These are phyloP conservation scores for Encephalitozoon hellem DNA, from an alignment of 371 early-diverging fungal genomes.

Conservation along the genomic window DNA sequence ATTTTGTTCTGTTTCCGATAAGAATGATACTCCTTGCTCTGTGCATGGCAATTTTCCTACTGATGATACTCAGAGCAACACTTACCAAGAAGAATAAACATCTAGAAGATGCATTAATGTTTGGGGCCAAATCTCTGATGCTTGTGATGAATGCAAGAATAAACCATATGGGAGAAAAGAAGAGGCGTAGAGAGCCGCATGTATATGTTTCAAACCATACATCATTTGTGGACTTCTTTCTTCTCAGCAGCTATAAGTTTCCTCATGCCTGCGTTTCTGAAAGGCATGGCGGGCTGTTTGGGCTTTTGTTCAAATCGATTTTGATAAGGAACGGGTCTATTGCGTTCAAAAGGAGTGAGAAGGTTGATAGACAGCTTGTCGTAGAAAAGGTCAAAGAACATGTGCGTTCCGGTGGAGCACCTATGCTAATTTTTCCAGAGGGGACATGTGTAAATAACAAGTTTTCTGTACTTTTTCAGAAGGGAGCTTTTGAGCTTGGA, in stretches of 20 bases:
- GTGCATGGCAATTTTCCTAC: neutral
- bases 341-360: conserved; percentile 68
- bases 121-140: conserved; percentile 33
- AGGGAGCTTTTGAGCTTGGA: conserved; percentile 73
- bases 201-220: conserved; percentile 72
- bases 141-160: conserved; percentile 50
- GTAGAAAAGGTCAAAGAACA: conserved; percentile 62
- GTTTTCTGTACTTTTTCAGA: conserved; percentile 71
- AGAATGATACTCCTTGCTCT: conserved; percentile 27
- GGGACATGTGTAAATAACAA: conserved; percentile 76
- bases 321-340: conserved; percentile 66
- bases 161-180: conserved; percentile 65
- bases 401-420: conserved; percentile 46
- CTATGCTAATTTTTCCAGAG: conserved; percentile 74
- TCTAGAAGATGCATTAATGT: conserved; percentile 11
- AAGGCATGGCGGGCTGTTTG: conserved; percentile 64
- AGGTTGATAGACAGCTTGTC: conserved; percentile 64
- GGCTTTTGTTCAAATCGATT: conserved; percentile 66
- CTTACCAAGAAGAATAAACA: neutral
- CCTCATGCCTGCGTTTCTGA: conserved; percentile 71
- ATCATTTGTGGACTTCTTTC: conserved; percentile 69
- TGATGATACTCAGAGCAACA: conserved; percentile 14
- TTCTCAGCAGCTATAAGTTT: conserved; percentile 67
- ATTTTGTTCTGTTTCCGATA: conserved; percentile 53
- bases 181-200: conserved; percentile 63